Conservation (phyloP, 1,139 yeast genomes). For the Saccharomyces hybrid region DNA sequence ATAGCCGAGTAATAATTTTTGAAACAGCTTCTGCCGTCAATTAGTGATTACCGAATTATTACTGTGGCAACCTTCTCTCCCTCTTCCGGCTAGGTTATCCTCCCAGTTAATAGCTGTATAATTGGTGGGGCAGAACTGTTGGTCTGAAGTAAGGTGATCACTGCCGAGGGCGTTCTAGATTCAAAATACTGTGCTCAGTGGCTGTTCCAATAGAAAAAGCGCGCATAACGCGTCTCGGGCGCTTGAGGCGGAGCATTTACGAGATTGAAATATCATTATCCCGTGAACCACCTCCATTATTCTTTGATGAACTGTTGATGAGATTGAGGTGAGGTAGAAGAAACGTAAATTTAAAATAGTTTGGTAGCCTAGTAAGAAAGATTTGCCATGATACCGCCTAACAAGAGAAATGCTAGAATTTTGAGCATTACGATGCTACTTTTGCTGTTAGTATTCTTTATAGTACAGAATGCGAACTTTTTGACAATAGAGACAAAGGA, state of each 20-base stretch:
- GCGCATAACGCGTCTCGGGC: neutral
- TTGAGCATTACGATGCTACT: constrained; percentile 22
- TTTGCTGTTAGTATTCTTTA: constrained; percentile 21
- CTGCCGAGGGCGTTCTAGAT: neutral
- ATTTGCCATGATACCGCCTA: constrained; percentile 1
- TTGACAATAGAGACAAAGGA: constrained; percentile 7
- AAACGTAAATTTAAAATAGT: no score
- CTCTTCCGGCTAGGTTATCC: no score
- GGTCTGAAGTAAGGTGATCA: neutral
- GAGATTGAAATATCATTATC: neutral
- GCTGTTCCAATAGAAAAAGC: neutral
- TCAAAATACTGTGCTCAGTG: neutral
- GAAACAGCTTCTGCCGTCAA: no score
- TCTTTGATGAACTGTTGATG: neutral
- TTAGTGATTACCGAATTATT: no score
- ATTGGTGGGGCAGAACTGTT: neutral
- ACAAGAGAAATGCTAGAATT: constrained; percentile 26
- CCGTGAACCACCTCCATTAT: neutral
- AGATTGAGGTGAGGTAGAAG: neutral
- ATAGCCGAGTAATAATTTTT: no score
- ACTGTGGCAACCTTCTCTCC: no score
- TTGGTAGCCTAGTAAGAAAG: neutral
- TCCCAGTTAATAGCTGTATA: neutral
- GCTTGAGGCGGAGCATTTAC: neutral
- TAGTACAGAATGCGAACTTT: constrained; percentile 20